These are phyloP conservation scores for Phaeotremella fagi DNA, from an alignment of 768 basidiomycete species.

Conservation along the genomic window DNA sequence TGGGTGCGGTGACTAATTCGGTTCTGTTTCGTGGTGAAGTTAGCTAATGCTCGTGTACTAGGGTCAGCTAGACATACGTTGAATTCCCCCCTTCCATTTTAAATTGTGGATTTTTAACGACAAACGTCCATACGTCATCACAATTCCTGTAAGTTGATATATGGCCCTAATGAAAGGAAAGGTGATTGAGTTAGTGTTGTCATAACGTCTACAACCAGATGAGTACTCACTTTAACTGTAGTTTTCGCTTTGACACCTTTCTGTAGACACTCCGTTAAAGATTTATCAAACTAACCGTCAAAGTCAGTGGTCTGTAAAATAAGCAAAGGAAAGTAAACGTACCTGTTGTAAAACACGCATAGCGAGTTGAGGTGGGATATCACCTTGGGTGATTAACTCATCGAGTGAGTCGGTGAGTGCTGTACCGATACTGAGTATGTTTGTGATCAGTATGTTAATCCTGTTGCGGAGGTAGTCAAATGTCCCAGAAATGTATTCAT, in stretches of 20 bases:
- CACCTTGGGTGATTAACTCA: constrained; percentile 92
- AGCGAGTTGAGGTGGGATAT: constrained; percentile 96
- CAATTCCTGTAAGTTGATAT: constrained; percentile 63
- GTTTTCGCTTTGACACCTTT: constrained; percentile 95
- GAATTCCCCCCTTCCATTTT: constrained; percentile 68
- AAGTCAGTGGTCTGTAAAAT: neutral
- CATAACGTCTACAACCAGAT: neutral
- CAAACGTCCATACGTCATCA: constrained; percentile 87
- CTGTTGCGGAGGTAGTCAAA: neutral
- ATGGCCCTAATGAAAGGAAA: constrained; percentile 61
- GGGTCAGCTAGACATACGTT: constrained; percentile 14
- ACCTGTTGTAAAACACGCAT: constrained; percentile 99
- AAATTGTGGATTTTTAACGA: constrained; percentile 84
- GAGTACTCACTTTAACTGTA: constrained; percentile 66
- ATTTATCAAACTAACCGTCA: constrained; percentile 80
- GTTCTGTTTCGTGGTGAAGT: too few relatives aligned
- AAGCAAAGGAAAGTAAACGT: neutral
- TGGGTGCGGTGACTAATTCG: constrained; percentile 52
- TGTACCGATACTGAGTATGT: constrained; percentile 73
- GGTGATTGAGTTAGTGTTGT: neutral
- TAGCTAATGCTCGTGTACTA: neutral
- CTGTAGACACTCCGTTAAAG: constrained; percentile 83
- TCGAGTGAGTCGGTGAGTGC: constrained; percentile 96
- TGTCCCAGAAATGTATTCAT: neutral
- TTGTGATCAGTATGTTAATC: neutral